A percentile compares a stretch with the other conserved stretches of the same genome.
Conservation (phyloP, 1,284 basidiomycete species). For the Mrakiaceae sp. region DNA sequence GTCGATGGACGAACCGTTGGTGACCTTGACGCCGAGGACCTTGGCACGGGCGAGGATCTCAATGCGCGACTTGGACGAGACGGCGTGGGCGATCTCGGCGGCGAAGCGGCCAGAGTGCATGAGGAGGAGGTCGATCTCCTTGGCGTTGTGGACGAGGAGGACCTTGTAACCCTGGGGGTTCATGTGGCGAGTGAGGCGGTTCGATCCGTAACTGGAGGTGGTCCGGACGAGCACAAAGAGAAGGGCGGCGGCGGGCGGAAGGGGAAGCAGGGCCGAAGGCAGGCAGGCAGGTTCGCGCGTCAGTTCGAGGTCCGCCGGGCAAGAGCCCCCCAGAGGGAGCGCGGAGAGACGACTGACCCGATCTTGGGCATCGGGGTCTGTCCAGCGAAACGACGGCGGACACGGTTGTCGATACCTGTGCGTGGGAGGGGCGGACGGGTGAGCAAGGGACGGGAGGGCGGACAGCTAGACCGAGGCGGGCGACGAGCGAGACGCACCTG, state of each 20-base stretch:
- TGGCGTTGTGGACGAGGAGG: conserved; percentile 81
- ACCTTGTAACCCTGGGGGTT: conserved; percentile 91
- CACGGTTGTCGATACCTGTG: conserved; percentile 35
- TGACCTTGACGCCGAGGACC: conserved; percentile 63
- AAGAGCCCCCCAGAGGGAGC: too few relatives aligned
- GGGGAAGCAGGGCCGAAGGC: conserved; percentile 1
- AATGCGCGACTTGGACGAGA: conserved; percentile 92
- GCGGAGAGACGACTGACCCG: conserved; percentile 38
- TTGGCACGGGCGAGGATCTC: conserved; percentile 82
- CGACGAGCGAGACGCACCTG: too few relatives aligned
- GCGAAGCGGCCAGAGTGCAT: conserved; percentile 98
- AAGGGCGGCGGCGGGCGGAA: background rate
- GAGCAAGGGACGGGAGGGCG: background rate
- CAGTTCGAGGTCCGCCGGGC: background rate
- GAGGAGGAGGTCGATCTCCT: conserved; percentile 82
- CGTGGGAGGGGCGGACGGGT: background rate
- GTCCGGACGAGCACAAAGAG: background rate
- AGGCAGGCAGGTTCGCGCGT: background rate
- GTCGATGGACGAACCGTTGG: conserved; percentile 19
- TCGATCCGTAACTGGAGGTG: conserved; percentile 39
- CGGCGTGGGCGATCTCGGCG: conserved; percentile 94
- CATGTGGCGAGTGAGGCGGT: conserved; percentile 72
- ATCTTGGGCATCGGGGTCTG: conserved; percentile 87
- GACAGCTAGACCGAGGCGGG: background rate
- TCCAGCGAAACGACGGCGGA: conserved; percentile 91